Percentiles rank a stretch among this genome's conserved stretches.
Conservation (phyloP, 2,329 filamentous ascomycete species). For the Polychaeton citri region DNA sequence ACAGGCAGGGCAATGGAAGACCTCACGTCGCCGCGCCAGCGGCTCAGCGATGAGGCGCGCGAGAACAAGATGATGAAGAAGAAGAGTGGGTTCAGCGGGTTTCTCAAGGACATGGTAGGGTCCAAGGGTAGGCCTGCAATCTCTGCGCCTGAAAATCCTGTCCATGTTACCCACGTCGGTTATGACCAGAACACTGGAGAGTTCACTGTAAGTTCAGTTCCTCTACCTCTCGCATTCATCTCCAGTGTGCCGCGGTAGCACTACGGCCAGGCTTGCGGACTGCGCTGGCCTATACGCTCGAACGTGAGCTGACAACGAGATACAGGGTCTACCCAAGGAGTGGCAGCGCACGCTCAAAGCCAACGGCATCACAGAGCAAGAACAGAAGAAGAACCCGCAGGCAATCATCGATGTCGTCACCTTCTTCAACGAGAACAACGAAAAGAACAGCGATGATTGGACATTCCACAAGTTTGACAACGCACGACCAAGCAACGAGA, state of each 20-base stretch:
- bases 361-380: slow-evolving; percentile 90
- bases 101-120: slow-evolving; percentile 71
- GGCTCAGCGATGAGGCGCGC: slow-evolving; percentile 67
- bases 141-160: slow-evolving; percentile 93
- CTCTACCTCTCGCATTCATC: slow-evolving; percentile 8
- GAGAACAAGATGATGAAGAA: slow-evolving; percentile 54
- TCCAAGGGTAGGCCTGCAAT: slow-evolving; percentile 86
- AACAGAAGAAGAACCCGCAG: slow-evolving; percentile 89
- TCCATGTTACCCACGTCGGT: slow-evolving; percentile 94
- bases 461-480: slow-evolving; percentile 95
- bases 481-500: slow-evolving; percentile 45
- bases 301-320: too few relatives aligned
- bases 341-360: slow-evolving; percentile 95
- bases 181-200: slow-evolving; percentile 94
- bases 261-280: too few relatives aligned
- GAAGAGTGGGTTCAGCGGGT: slow-evolving; percentile 78
- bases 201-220: slow-evolving; percentile 65
- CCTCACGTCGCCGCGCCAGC: slow-evolving; percentile 42
- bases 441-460: slow-evolving; percentile 66
- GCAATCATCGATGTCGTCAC: slow-evolving; percentile 91
- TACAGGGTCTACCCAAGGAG: slow-evolving; percentile 83
- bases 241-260: too few relatives aligned
- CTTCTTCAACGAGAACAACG: slow-evolving; percentile 92
- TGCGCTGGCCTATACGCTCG: too few relatives aligned
- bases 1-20: slow-evolving; percentile 37